phyloP scores from a whole-genome alignment of 805 yeast species.

The Lachancea sp. region DNA sequence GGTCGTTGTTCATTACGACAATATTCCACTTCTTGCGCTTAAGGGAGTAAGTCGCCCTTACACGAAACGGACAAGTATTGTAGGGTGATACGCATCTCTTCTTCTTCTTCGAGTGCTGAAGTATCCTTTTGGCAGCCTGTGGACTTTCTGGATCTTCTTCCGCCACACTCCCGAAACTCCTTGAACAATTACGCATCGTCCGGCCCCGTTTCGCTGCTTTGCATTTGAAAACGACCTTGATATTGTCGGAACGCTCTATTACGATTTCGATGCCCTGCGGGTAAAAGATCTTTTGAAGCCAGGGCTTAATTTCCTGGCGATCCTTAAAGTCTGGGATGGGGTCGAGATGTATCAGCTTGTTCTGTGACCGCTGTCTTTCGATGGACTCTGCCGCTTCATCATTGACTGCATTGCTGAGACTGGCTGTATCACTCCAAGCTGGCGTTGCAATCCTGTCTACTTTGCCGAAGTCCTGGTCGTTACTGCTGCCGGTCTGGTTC shows the following conservation, averaged over 20 bases:
- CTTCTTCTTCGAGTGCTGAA: slow-evolving; percentile 15
- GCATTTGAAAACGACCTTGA: slow-evolving; percentile 58
- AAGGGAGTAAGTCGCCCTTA: slow-evolving; percentile 55
- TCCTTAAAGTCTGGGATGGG: slow-evolving; percentile 37
- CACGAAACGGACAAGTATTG: slow-evolving; percentile 54
- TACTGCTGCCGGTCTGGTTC: slow-evolving; percentile 5
- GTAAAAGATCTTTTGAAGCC: slow-evolving; percentile 47
- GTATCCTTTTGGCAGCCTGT: slow-evolving; percentile 5
- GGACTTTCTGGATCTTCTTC: slow-evolving; percentile 10
- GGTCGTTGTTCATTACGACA: slow-evolving; percentile 53
- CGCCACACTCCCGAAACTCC: not conserved
- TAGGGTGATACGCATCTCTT: slow-evolving; percentile 31
- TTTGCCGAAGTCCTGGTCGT: not conserved
- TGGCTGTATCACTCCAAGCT: slow-evolving; percentile 7
- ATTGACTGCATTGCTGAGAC: slow-evolving; percentile 12
- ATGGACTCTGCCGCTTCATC: slow-evolving; percentile 19
- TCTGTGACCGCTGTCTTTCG: slow-evolving; percentile 23
- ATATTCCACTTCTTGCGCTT: slow-evolving; percentile 51
- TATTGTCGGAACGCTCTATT: slow-evolving; percentile 55
- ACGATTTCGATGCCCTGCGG: slow-evolving; percentile 49
- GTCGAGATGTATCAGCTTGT: slow-evolving; percentile 33
- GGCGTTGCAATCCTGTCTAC: slow-evolving; percentile 3
- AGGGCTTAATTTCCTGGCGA: slow-evolving; percentile 52
- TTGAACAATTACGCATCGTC: slow-evolving; percentile 12
- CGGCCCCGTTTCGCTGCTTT: slow-evolving; percentile 36